A percentile compares a stretch with the other conserved stretches of the same genome.
These are phyloP conservation scores for Pichia sp. DNA, from an alignment of 1,139 yeast species.

Conservation along the genomic window DNA sequence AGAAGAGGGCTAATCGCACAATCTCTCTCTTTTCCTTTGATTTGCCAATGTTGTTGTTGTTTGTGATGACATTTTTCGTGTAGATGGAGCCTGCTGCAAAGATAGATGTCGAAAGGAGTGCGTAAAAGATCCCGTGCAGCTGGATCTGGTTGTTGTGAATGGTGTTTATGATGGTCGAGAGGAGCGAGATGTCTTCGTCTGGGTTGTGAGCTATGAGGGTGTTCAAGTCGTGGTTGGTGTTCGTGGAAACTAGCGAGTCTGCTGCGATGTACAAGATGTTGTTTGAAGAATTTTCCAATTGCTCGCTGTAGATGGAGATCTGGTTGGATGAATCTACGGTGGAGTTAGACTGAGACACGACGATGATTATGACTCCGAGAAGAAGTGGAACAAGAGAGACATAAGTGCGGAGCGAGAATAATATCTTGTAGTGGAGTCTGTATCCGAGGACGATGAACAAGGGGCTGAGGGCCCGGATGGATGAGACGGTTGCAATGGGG, in stretches of 20 bases:
- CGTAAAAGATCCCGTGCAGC: constrained; percentile 41
- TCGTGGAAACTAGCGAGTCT: background rate
- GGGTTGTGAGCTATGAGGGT: background rate
- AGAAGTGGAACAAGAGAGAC: constrained; percentile 71
- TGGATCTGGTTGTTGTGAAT: constrained; percentile 3
- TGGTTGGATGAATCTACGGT: constrained; percentile 15
- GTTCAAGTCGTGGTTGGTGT: background rate
- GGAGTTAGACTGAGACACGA: constrained; percentile 41
- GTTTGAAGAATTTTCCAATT: constrained; percentile 4
- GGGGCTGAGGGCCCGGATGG: constrained; percentile 85
- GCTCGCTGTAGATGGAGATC: constrained; percentile 11
- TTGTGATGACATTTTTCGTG: constrained; percentile 65
- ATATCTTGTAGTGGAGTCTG: constrained; percentile 52
- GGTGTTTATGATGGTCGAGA: background rate
- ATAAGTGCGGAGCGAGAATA: constrained; percentile 64
- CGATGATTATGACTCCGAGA: constrained; percentile 69
- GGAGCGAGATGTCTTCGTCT: background rate
- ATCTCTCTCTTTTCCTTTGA: constrained; percentile 13
- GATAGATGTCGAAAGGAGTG: constrained; percentile 70
- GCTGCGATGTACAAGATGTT: background rate
- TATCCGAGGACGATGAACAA: constrained; percentile 77
- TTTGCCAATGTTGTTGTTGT: constrained; percentile 3
- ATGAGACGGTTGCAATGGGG: constrained; percentile 87
- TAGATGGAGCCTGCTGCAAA: constrained; percentile 89
- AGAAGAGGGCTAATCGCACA: constrained; percentile 15